Evolutionary conservation across 805 yeast species (phyloP), one percentile per base, ranked within the genome.

Genomic region (Nakazawaea anatomiae): DNA sequence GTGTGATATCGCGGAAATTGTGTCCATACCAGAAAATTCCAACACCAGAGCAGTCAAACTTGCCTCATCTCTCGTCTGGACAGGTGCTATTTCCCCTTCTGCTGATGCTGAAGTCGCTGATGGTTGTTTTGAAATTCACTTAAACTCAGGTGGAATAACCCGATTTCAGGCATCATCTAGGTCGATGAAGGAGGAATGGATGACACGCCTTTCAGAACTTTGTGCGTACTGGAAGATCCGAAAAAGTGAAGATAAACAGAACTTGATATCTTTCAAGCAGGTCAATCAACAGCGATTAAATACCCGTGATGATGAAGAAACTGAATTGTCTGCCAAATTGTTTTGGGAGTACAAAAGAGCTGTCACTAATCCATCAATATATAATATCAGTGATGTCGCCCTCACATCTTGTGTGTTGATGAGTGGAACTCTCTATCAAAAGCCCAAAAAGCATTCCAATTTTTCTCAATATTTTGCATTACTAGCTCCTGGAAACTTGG

Each of bases 401-500:
- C 71, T 85, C 66, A 74, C 82, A 29, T 77, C 82, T 12, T 74
- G 84, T 9, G 66, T 91, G 3, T 67, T 85, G 27, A 74, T 74
- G 67, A 76, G 81, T 53, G 97, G 97, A 0, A 65, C 72, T 34
- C 62, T 92, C 29, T 90, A 77, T 60, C 81, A 81, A 56, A 91
- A 90, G 59, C 74, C 80, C 3, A 80, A 77, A 52, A 87, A 82
- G 60, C 90, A 85, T 60, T 66, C 88, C 1, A 72, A 79, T 36
- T 92, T 91, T 66, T 68, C 66, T 43, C 79, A 77, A 53, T 80
- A 68, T 57, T 84, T 71, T 63, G 87, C 80, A 7, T 73, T 88
- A 1, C 69, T 89, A 12, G 76, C 87, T 44, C 90, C 94, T 1
- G 91, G 92, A 0, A 80, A 74, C 54, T 57, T 92, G 18, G 65